phyloP scores from a whole-genome alignment of 2,329 filamentous ascomycete species.

The Trichoderma atroviride region DNA sequence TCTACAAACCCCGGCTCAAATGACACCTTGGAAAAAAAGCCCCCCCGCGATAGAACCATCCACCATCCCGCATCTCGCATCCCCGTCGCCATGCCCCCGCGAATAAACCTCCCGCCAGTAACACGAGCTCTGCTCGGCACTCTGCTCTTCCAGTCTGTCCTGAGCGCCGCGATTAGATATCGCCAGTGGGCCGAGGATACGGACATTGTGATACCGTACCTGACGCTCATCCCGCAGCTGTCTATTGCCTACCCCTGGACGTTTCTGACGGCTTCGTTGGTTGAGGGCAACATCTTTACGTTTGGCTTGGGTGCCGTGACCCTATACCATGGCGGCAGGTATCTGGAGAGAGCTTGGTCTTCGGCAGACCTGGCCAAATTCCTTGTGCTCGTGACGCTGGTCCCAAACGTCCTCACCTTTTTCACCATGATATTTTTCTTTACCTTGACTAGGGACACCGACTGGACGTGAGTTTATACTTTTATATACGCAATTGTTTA shows the following conservation, averaged over 20 bases:
- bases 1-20: conserved; percentile 12
- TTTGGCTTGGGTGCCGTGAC: conserved; percentile 75
- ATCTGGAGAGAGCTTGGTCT: conserved; percentile 95
- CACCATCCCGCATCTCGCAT: conserved; percentile 24
- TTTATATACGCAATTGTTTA: too few species aligned
- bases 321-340: conserved; percentile 88
- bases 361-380: conserved; percentile 92
- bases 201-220: conserved; percentile 77
- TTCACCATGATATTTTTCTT: conserved; percentile 74
- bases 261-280: conserved; percentile 79
- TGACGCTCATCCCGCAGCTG: conserved; percentile 81
- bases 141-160: conserved; percentile 74
- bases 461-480: conserved; percentile 65
- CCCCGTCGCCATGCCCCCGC: conserved; percentile 65
- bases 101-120: conserved; percentile 90
- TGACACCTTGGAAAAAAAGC: conserved; percentile 2
- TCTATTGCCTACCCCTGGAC: conserved; percentile 94
- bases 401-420: conserved; percentile 80
- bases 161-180: conserved; percentile 79
- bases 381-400: conserved; percentile 71
- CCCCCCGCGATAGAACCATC: conserved; percentile 11
- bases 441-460: conserved; percentile 66
- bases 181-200: conserved; percentile 66
- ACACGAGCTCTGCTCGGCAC: conserved; percentile 79
- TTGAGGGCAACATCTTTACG: conserved; percentile 92